Base-by-base conservation (phyloP, 2,329 filamentous ascomycete genomes). In the Penicillium digitatum region DNA sequence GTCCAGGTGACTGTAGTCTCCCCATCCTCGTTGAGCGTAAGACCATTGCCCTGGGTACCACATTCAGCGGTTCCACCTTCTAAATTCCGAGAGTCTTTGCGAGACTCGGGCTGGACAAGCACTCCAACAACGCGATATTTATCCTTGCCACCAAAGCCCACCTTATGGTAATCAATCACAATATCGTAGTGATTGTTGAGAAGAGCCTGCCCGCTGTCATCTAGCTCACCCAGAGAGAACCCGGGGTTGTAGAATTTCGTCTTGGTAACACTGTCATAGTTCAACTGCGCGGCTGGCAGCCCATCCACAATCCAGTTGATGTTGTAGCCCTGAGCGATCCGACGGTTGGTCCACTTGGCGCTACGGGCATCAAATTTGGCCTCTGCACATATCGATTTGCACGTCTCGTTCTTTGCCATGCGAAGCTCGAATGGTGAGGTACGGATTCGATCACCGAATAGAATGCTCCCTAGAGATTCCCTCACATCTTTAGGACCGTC, bases 161-260 rank as follows among this genome's bases (percentile, higher is more conserved):
- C 87, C 66, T 89, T 82, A 71, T 99, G 94, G 69, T 96, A 97
- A 66, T 99, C 93, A 67, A 99, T 83, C 47, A 87, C 74, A 65
- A 99, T 96, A 65, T 97, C 88, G 76, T 95, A 97, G 74, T 99
- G 94, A 73, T 96, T 99, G 79, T 96, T 90, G 70, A 99, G 75
- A 20, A 85, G 73, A 38, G 86, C 79, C 32, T 81, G 72, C 5
- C 77, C 81, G 40, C 82, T 79, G 6, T 82, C 79, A 45, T 78
- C 74, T 22, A 82, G 72, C 11, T 58, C 64, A 14, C 91, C 91
- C 50, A 97, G 80, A 52, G 89, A 81, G 74, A 99, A 99, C 1
- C 94, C 94, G 12, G 93, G 90, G 70, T 86, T 95, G 74, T 96
- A 95, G 70, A 95, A 96, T 46, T 87, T 84, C 14, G 86, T 87